Percentiles rank a stretch among this genome's conserved stretches.
Conservation (phyloP, 2,329 filamentous ascomycete genomes). For the Verticillium albo-atrum region DNA sequence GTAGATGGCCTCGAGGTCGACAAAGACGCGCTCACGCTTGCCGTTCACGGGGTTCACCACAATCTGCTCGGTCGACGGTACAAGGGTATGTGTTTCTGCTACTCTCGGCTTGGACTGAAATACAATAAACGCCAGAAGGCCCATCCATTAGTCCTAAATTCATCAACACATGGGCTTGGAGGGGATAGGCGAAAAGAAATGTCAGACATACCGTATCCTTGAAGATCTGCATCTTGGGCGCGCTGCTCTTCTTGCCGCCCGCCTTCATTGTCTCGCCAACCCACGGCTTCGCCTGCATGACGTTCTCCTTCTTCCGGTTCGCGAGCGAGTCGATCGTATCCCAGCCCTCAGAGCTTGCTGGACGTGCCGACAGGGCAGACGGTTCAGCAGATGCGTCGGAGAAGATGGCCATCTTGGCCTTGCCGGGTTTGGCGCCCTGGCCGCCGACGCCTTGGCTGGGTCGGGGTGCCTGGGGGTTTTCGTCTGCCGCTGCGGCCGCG, state of each 20-base stretch:
- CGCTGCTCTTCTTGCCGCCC: slow-evolving; percentile 73
- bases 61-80: slow-evolving; percentile 71
- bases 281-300: slow-evolving; percentile 82
- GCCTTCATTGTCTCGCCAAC: slow-evolving; percentile 85
- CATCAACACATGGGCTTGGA: slow-evolving; percentile 70
- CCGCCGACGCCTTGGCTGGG: slow-evolving; percentile 42
- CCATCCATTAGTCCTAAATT: slow-evolving; percentile 86
- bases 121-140: slow-evolving; percentile 45
- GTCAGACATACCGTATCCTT: slow-evolving; percentile 81
- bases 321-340: slow-evolving; percentile 83
- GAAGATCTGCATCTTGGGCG: slow-evolving; percentile 85
- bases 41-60: slow-evolving; percentile 78
- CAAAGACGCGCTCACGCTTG: slow-evolving; percentile 80
- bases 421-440: slow-evolving; percentile 58
- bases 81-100: slow-evolving; percentile 61
- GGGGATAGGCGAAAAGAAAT: slow-evolving; percentile 15
- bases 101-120: slow-evolving; percentile 44
- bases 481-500: slow-evolving; percentile 36
- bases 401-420: slow-evolving; percentile 86
- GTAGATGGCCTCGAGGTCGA: slow-evolving; percentile 81
- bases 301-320: slow-evolving; percentile 92
- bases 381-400: slow-evolving; percentile 67
- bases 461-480: slow-evolving; percentile 63
- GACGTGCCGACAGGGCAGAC: slow-evolving; percentile 49
- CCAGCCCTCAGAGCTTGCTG: slow-evolving; percentile 68